Conservation (phyloP, 192 early-diverging fungal species). For the Podila clonocystis region DNA sequence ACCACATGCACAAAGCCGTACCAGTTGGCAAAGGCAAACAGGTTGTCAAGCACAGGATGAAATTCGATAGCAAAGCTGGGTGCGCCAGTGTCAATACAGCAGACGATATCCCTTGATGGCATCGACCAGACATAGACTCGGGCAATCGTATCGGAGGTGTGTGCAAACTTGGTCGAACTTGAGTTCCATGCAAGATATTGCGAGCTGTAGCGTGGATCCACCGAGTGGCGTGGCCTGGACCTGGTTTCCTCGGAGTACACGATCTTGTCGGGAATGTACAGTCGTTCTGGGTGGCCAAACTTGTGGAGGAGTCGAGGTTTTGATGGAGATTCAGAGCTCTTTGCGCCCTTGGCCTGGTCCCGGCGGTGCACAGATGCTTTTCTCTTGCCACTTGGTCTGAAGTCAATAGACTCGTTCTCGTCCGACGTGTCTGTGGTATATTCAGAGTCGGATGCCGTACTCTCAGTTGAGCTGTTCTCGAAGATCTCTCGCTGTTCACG, state of each 20-base stretch:
- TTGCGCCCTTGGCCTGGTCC: too few relatives aligned
- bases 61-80: constrained; percentile 55
- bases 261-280: constrained; percentile 14
- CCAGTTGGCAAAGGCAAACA: constrained; percentile 59
- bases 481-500: constrained; percentile 14
- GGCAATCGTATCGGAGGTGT: constrained; percentile 56
- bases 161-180: constrained; percentile 58
- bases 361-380: too few relatives aligned
- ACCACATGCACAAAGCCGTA: constrained; percentile 66
- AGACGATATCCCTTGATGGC: constrained; percentile 46
- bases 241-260: neutral
- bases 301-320: constrained; percentile 17
- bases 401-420: neutral
- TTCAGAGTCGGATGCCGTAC: constrained; percentile 9
- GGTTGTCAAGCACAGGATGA: constrained; percentile 54
- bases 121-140: constrained; percentile 58
- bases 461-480: neutral
- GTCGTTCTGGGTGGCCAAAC: constrained; percentile 23
- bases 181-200: constrained; percentile 60
- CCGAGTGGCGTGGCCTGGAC: neutral
- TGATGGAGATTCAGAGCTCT: too few relatives aligned
- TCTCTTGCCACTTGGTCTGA: too few relatives aligned
- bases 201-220: constrained; percentile 29
- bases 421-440: constrained; percentile 17
- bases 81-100: constrained; percentile 54